A percentile compares a stretch with the other conserved stretches of the same genome.
phyloP scores from a whole-genome alignment of 768 basidiomycete genomes.

The Boletus edulis region DNA sequence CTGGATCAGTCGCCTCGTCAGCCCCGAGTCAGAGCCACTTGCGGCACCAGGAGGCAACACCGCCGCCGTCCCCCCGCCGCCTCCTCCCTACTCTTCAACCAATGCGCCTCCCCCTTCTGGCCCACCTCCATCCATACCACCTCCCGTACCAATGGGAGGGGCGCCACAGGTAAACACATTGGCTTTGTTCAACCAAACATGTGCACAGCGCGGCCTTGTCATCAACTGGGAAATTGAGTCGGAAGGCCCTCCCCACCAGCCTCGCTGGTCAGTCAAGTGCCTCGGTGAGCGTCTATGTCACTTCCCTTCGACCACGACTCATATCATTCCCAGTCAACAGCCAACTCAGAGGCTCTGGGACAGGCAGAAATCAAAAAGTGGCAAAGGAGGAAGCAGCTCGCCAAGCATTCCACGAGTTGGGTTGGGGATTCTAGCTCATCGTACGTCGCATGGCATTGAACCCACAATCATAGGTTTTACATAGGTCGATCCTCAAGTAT shows the following conservation, averaged over 20 bases:
- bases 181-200: conserved; percentile 53
- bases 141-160: conserved; percentile 13
- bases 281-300: conserved; percentile 38
- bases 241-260: conserved; percentile 51
- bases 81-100: conserved; percentile 25
- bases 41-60: conserved; percentile 17
- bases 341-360: conserved; percentile 46
- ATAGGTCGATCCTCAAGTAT: not conserved
- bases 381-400: conserved; percentile 71
- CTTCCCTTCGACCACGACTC: not conserved
- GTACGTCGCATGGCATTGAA: not conserved
- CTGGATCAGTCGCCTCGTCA: conserved; percentile 60
- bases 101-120: conserved; percentile 14
- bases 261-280: conserved; percentile 57
- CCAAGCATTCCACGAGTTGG: conserved; percentile 50
- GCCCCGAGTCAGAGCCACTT: conserved; percentile 38
- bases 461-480: conserved; percentile 12
- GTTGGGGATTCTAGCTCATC: conserved; percentile 41
- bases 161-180: conserved; percentile 42
- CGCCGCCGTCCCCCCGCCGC: conserved; percentile 14
- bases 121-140: conserved; percentile 24
- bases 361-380: conserved; percentile 58
- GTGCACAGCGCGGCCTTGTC: conserved; percentile 41
- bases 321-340: conserved; percentile 44
- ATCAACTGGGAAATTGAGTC: conserved; percentile 50